Evolutionary conservation across 2,329 filamentous ascomycete species (phyloP), one percentile per base, ranked within the genome.

Genomic region (Camptophora hylomeconis): DNA sequence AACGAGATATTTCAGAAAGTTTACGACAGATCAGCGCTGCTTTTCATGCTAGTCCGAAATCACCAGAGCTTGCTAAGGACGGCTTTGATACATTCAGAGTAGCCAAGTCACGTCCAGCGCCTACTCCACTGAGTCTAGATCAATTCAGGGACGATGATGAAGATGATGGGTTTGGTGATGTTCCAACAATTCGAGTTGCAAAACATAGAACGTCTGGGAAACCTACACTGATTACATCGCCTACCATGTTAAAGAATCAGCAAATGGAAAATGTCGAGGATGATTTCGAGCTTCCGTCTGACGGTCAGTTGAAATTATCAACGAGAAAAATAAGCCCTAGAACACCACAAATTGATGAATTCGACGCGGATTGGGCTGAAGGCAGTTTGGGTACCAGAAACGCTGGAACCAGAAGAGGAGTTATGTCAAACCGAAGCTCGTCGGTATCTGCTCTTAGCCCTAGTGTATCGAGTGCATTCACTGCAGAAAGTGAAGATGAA

Each of bases 401-500:
- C 56, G 86, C 80, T 20, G 87, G 87, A 24, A 93, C 83, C 9
- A 70, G 75, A 40, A 74, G 82, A 45, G 82, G 87, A 46, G 69
- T 67, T n/a, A 73, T 72, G 21, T 86, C 82, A 26, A 75, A 75
- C 46, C 75, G 82, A 45, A 89, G 82, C 58, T 93, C 84, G 1
- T 87, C 83, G 11, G 74, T 78, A 19, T 93, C 86, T 20, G 81
- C 82, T 16, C 69, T 94, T 52, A 95, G 87, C 49, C 87, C 89
- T 9, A 95, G 86, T 51, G 70, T 92, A 32, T 81, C 84, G 12
- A 95, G 87, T 53, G 89, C 81, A 39, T 75, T 92, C 44, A 93
- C 84, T 2, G 70, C 73, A 7, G 89, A 94, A 58, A 95, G 86
- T 48, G 87, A 94, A 49, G 86, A 93, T 42, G 87, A 95, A 52